Evolutionary conservation across 768 basidiomycete species (phyloP), one percentile per base, ranked within the genome.

Genomic region (Porpolomopsis calyptriformis): DNA sequence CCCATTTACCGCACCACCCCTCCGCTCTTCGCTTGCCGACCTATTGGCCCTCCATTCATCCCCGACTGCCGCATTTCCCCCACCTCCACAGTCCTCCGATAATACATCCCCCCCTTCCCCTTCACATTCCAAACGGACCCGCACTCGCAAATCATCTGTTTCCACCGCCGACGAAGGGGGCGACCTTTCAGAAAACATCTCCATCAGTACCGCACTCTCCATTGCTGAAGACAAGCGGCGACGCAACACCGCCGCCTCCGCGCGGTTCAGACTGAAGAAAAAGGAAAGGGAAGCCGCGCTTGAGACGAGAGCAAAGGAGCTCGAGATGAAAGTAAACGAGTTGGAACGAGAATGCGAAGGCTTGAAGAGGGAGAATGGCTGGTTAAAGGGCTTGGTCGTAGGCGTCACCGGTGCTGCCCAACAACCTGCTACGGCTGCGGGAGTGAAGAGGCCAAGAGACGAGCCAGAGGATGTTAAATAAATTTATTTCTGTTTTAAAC

Each of bases 251-350:
- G 88, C 88, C 1, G 91, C 91, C 0, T 89, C 85, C 44, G 91
- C 91, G 25, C 85, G 91, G 6, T 96, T 96, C 73, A 76, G 91
- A 49, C 64, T 90, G 57, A 96, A 94, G 75, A 96, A 96, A 73
- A 96, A 96, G 70, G 89, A 93, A 64, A 74, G 92, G 11, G 92
- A 96, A 66, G 82, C 78, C 2, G 91, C 92, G 12, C 69, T 94
- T 18, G 92, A 94, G 65, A 74, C 72, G 35, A 81, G 79, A 55
- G 79, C 85, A 12, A 90, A 89, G 67, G 89, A 93, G 58, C 72
- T 94, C 12, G 85, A 90, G 58, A 68, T 68, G 0, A 77, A 82
- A 43, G 87, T 93, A 11, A 71, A 65, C 45, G 86, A 86, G 56
- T 72, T 96, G 11, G 92, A 96, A 67, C 76, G 85, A 61, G 90